A percentile compares a stretch with the other conserved stretches of the same genome.
phyloP scores from a whole-genome alignment of 495 filamentous ascomycete species.

The Hyaloscypha variabilis region DNA sequence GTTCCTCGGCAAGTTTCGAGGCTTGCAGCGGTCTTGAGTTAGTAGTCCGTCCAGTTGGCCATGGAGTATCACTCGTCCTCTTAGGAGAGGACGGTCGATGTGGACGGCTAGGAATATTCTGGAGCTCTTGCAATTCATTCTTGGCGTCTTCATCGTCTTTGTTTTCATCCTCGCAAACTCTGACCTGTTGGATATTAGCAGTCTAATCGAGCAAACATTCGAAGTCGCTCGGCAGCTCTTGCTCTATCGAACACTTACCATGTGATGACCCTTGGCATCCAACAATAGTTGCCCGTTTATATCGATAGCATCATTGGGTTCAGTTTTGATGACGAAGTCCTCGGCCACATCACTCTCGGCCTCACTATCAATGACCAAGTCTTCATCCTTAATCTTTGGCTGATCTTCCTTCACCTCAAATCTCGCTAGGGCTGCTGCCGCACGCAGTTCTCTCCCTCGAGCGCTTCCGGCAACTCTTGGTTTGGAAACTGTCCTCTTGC shows the following conservation, averaged over 20 bases:
- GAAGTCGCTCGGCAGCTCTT: not conserved
- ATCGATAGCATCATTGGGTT: slow-evolving; percentile 48
- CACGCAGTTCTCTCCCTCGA: slow-evolving; percentile 72
- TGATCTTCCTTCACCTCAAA: slow-evolving; percentile 61
- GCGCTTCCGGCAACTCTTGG: slow-evolving; percentile 71
- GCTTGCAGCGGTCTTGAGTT: not conserved
- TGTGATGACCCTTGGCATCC: slow-evolving; percentile 59
- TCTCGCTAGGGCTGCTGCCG: slow-evolving; percentile 73
- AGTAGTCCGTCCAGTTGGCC: not conserved
- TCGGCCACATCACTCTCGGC: slow-evolving; percentile 25
- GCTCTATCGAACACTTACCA: slow-evolving; percentile 34
- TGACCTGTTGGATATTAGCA: slow-evolving; percentile 37
- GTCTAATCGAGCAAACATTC: not conserved
- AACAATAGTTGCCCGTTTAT: slow-evolving; percentile 60
- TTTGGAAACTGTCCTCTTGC: slow-evolving; percentile 51
- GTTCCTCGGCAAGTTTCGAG: not conserved
- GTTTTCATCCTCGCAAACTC: slow-evolving; percentile 73
- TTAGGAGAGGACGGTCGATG: not conserved
- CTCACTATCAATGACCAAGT: slow-evolving; percentile 29
- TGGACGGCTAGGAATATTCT: slow-evolving; percentile 11
- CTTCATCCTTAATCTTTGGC: slow-evolving; percentile 25
- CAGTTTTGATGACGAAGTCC: slow-evolving; percentile 28
- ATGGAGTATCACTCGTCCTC: not conserved
- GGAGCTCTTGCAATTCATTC: slow-evolving; percentile 25
- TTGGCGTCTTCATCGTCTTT: slow-evolving; percentile 26